Conservation (phyloP, 176 grass and related monocot genomes). For the Paspalum notatum region DNA sequence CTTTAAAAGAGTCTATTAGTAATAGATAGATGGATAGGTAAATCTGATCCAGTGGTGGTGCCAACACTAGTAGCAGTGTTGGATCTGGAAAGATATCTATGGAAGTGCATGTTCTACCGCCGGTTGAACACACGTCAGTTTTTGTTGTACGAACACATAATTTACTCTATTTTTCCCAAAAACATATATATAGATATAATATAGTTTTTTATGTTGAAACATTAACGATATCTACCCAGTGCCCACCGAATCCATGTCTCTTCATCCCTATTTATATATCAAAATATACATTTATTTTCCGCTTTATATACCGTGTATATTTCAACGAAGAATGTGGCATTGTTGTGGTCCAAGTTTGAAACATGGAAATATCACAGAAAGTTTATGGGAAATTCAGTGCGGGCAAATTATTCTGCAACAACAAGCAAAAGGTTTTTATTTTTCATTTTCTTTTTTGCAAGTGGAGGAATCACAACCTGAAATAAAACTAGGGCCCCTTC, state of each 20-base stretch:
- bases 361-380: neutral
- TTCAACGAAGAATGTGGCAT: no score
- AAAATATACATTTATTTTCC: no score
- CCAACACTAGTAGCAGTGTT: neutral
- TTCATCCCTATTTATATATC: neutral
- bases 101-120: neutral
- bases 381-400: neutral
- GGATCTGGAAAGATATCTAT: neutral
- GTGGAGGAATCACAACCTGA: conserved; percentile 25
- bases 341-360: neutral
- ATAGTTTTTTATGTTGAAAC: neutral
- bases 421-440: neutral
- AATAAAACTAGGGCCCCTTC: conserved; percentile 8
- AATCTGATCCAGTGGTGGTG: neutral
- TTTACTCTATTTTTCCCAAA: neutral
- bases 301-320: no score
- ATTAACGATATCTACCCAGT: no score
- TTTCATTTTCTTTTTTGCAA: neutral
- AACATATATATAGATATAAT: neutral
- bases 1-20: no score
- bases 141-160: neutral
- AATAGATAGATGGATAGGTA: neutral
- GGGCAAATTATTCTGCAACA: neutral
- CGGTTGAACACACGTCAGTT: neutral
- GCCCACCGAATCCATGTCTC: neutral